Conservation (phyloP, 352 stramenopile species). For the Aphanomyces astaci region DNA sequence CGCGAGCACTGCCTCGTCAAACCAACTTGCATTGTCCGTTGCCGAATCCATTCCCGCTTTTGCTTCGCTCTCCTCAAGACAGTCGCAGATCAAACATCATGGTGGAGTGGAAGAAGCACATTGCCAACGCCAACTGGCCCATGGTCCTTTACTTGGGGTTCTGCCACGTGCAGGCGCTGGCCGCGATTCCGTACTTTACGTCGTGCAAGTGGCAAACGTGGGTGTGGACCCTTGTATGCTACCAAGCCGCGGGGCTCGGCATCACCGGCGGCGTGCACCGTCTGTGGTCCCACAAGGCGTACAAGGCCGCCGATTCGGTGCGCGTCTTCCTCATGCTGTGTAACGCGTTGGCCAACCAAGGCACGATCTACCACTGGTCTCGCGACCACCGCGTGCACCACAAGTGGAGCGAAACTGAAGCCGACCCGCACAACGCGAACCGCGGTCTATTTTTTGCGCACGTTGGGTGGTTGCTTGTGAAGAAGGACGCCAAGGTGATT, state of each 20-base stretch:
- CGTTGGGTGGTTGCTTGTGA: constrained; percentile 98
- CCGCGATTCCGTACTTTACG: constrained; percentile 80
- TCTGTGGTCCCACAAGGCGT: constrained; percentile 95
- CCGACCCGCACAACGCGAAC: constrained; percentile 92
- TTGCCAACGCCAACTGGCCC: constrained; percentile 93
- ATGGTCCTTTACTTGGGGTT: constrained; percentile 96
- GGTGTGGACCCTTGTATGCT: constrained; percentile 86
- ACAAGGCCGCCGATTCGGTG: constrained; percentile 88
- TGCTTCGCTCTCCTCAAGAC: neutral
- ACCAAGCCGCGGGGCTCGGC: constrained; percentile 92
- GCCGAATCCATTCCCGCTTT: neutral
- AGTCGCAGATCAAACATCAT: constrained; percentile 33
- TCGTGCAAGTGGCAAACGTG: constrained; percentile 81
- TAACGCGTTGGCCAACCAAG: constrained; percentile 97
- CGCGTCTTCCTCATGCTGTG: constrained; percentile 96
- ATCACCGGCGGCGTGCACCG: constrained; percentile 97
- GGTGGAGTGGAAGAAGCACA: constrained; percentile 49
- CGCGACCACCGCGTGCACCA: constrained; percentile 98
- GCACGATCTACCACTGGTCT: constrained; percentile 97
- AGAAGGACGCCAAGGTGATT: constrained; percentile 92
- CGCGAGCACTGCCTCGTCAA: neutral
- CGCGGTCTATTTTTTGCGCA: constrained; percentile 99
- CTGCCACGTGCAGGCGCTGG: constrained; percentile 87
- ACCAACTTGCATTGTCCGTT: no score
- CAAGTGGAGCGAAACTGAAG: constrained; percentile 96